Conservation (phyloP, 768 basidiomycete species). For the Inosperma sp. region DNA sequence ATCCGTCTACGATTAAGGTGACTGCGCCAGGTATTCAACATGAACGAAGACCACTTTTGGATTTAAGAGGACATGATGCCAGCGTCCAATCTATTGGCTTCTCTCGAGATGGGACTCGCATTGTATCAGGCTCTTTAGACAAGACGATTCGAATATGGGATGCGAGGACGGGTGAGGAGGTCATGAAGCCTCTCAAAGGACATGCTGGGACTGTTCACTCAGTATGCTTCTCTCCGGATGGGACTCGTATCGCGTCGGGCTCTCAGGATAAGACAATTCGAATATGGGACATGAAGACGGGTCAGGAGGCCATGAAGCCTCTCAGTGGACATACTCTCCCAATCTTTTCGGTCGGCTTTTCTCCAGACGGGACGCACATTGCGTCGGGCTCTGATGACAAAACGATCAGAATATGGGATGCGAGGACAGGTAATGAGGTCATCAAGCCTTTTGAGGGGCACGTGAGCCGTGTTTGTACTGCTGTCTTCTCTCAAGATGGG, state of each 20-base stretch:
- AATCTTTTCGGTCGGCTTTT: not conserved
- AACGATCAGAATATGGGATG: slow-evolving; percentile 5
- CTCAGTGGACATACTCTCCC: not conserved
- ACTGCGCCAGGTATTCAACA: not conserved
- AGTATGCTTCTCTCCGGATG: no score
- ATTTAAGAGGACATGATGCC: slow-evolving; percentile 1
- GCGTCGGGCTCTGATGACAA: not conserved
- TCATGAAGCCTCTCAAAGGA: no score
- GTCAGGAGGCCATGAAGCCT: not conserved
- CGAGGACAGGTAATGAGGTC: not conserved
- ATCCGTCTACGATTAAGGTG: slow-evolving; percentile 4
- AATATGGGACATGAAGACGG: no score
- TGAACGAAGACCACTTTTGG: not conserved
- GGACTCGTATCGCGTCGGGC: no score
- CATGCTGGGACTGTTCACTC: no score
- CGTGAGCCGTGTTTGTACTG: slow-evolving; percentile 8
- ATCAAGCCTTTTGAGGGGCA: slow-evolving; percentile 15
- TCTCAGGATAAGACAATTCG: no score
- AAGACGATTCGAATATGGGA: slow-evolving; percentile 5
- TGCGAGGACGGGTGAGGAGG: no score
- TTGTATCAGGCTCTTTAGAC: slow-evolving; percentile 3
- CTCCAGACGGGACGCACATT: not conserved
- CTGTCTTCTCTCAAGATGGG: slow-evolving; percentile 23
- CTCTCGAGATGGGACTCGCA: not conserved
- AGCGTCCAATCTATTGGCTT: not conserved